phyloP scores from a whole-genome alignment of 768 basidiomycete genomes.

The Tylopilus felleus region DNA sequence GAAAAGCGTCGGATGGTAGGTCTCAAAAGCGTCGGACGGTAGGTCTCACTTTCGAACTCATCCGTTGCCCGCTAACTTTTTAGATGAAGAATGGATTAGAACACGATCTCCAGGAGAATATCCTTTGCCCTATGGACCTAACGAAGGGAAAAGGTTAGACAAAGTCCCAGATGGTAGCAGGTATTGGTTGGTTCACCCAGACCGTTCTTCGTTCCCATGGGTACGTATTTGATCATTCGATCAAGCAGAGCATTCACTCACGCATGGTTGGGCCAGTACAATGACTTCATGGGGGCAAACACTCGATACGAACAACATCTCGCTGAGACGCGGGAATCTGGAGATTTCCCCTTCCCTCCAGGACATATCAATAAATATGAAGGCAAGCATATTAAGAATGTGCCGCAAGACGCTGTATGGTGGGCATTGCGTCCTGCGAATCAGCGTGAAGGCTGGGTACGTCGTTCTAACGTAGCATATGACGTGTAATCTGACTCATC shows the following conservation, averaged over 20 bases:
- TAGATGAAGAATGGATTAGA: slow-evolving; percentile 16
- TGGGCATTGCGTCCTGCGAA: slow-evolving; percentile 6
- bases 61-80: too few relatives aligned
- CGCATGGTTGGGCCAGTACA: not conserved
- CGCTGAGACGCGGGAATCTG: not conserved
- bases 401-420: slow-evolving; percentile 18
- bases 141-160: not conserved
- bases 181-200: slow-evolving; percentile 6
- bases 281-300: slow-evolving; percentile 1
- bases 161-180: not conserved
- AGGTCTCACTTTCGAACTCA: too few relatives aligned
- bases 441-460: slow-evolving; percentile 2
- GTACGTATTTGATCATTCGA: slow-evolving; percentile 4
- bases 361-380: not conserved
- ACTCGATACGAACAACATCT: slow-evolving; percentile 11
- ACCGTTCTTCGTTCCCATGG: not conserved
- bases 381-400: slow-evolving; percentile 7
- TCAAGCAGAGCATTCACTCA: not conserved
- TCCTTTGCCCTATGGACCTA: not conserved
- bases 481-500: not conserved
- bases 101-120: slow-evolving; percentile 10
- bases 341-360: slow-evolving; percentile 5
- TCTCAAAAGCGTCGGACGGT: too few relatives aligned
- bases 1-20: too few relatives aligned
- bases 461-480: not conserved